phyloP scores from a whole-genome alignment of 139 green algal species.

The Dunaliella primolecta region DNA sequence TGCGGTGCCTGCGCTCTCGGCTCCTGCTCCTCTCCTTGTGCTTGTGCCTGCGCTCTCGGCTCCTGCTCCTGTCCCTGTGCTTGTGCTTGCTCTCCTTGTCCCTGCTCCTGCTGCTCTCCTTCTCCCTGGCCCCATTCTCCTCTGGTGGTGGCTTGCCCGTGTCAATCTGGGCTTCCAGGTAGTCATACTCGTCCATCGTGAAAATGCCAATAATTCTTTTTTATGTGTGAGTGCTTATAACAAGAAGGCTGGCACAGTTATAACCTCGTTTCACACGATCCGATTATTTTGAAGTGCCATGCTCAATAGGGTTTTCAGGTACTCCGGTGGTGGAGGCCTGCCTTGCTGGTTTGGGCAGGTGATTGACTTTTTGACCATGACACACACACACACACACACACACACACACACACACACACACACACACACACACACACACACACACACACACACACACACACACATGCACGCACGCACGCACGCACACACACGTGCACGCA shows the following conservation, averaged over 20 bases:
- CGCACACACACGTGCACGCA: not conserved
- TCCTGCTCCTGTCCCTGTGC: not conserved
- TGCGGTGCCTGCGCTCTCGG: not conserved
- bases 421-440: not conserved
- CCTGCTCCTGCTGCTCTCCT: not conserved
- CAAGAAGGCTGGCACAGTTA: not conserved
- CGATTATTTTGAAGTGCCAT: not conserved
- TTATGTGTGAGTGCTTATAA: not conserved
- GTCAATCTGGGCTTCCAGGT: slow-evolving; percentile 39
- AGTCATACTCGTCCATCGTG: slow-evolving; percentile 30
- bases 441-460: not conserved
- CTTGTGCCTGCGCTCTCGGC: not conserved
- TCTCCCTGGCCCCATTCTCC: not conserved
- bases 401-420: not conserved
- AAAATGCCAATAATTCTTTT: not conserved
- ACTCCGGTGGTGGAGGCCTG: not conserved
- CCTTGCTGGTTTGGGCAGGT: not conserved
- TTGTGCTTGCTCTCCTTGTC: not conserved
- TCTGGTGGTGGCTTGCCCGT: not conserved
- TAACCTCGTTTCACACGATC: slow-evolving; percentile 1
- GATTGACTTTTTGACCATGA: too few species aligned
- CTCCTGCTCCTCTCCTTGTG: not conserved
- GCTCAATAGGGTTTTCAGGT: not conserved
- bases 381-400: not conserved
- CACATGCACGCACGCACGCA: not conserved